These are phyloP conservation scores for Pittosporum tobira DNA, from an alignment of 129 eudicot species.

Conservation along the genomic window DNA sequence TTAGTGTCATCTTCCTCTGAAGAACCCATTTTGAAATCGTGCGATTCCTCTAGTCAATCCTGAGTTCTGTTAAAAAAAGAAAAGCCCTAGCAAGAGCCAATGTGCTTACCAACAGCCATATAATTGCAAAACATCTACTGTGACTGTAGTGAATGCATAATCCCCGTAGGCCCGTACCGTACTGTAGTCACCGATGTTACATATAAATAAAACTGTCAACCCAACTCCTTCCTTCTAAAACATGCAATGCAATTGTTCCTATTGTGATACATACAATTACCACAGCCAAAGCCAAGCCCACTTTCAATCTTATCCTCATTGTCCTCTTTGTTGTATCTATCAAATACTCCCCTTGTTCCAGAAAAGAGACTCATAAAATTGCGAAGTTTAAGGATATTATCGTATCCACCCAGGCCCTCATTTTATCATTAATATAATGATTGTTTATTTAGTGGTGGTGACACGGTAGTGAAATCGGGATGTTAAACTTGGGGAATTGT, in stretches of 20 bases:
- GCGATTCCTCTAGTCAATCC: slow-evolving; percentile 18
- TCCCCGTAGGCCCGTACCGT: slow-evolving; percentile 22
- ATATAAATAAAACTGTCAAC: slow-evolving; percentile 18
- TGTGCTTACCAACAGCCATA: slow-evolving; percentile 20
- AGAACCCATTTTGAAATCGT: slow-evolving; percentile 14
- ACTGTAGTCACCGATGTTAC: slow-evolving; percentile 22
- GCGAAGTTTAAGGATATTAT: too few species aligned
- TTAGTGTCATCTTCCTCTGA: slow-evolving; percentile 19
- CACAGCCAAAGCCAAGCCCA: slow-evolving; percentile 18
- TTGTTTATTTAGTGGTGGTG: too few species aligned
- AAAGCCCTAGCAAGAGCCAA: slow-evolving; percentile 20
- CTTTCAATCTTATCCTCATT: slow-evolving; percentile 19
- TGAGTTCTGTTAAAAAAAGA: slow-evolving; percentile 13
- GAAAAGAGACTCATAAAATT: too few species aligned
- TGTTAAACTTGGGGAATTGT: too few species aligned
- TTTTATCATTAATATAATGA: too few species aligned
- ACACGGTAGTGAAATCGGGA: too few species aligned
- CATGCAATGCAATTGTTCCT: slow-evolving; percentile 12
- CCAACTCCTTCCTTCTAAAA: slow-evolving; percentile 16
- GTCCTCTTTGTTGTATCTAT: slow-evolving; percentile 14
- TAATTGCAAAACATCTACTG: slow-evolving; percentile 15
- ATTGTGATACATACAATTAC: slow-evolving; percentile 10
- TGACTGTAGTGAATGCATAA: slow-evolving; percentile 9
- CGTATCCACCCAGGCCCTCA: too few species aligned
- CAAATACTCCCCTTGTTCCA: too few species aligned